Evolutionary conservation across 768 basidiomycete genomes (phyloP).

Genomic region (Flagelloscypha sp.): DNA sequence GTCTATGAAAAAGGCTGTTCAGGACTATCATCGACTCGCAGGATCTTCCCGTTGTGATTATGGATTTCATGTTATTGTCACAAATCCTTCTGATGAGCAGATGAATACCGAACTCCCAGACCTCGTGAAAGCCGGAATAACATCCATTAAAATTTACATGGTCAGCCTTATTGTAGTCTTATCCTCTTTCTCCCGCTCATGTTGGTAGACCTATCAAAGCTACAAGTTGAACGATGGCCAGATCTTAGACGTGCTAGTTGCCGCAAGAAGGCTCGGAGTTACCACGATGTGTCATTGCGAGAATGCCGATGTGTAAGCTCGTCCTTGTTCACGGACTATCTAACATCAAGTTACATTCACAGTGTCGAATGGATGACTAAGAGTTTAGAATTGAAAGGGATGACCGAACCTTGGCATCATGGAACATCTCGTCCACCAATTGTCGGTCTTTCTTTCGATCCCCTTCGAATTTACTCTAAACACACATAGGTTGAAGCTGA

Average conservation of each 20-base stretch:
- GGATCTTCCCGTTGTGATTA: slow-evolving; percentile 22
- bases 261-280: slow-evolving; percentile 15
- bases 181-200: background rate
- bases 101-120: slow-evolving; percentile 23
- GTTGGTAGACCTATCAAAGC: slow-evolving; percentile 26
- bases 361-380: slow-evolving; percentile 14
- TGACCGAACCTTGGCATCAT: slow-evolving; percentile 14
- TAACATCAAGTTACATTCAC: background rate
- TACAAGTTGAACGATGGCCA: slow-evolving; percentile 23
- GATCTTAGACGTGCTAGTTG: slow-evolving; percentile 23
- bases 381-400: slow-evolving; percentile 9
- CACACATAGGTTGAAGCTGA: too few species aligned
- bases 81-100: slow-evolving; percentile 22
- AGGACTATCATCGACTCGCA: slow-evolving; percentile 23
- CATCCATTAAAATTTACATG: slow-evolving; percentile 18
- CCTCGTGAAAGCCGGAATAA: slow-evolving; percentile 24
- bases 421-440: slow-evolving; percentile 13
- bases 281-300: slow-evolving; percentile 15
- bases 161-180: background rate
- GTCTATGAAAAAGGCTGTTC: slow-evolving; percentile 19
- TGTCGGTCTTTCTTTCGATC: too few species aligned
- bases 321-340: background rate
- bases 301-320: slow-evolving; percentile 9
- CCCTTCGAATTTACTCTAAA: too few species aligned
- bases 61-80: slow-evolving; percentile 25